Evolutionary conservation across 495 filamentous ascomycete species (phyloP), one percentile per base, ranked within the genome.

Genomic region (Penicillium taxi): DNA sequence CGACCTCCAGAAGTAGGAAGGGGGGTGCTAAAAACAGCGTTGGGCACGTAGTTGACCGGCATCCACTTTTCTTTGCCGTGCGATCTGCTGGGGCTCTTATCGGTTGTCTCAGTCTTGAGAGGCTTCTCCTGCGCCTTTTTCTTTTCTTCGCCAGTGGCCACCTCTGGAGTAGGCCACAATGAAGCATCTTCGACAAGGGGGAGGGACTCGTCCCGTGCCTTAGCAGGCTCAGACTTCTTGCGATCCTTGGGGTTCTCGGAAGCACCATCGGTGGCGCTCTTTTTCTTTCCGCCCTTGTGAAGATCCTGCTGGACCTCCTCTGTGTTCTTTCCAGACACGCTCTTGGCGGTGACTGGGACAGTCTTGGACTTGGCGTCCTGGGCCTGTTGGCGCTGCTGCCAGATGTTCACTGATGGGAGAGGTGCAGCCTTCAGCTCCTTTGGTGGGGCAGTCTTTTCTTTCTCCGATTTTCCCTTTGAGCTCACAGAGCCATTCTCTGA

Each of bases 141-240:
- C 64, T 81, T 81, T 42, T 83, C 81, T 41, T 82, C 77, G 25
- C 78, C 78, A 21, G 82, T 71, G 2, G 82, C 85, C 28, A 73
- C 80, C 37, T 94, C 82, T 1, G 87, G 88, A 6, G 91, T 94
- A 13, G 91, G 91, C 91, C 91, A 98, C 19, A 78, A 78, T 19
- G 74, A 67, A 25, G 82, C 69, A 59, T 94, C 86, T 34, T 74
- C 82, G 23, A 82, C 81, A 3, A 71, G 67, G 31, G 72, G 67
- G 26, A 78, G 33, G 62, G 59, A 56, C 40, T 72, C 72, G 14
- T 73, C 67, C 9, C 62, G 64, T 16, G 37, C 52, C 45, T 61
- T 65, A 26, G 50, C 56, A 27, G 54, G 56, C 27, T 68, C 66
- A 25, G 45, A 36, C 58, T 66, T 66, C 52, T 67, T 70, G 36